Evolutionary conservation across 306 rosid species (phyloP), one percentile per base, ranked within the genome.

Genomic region (Mimosa pudica): DNA sequence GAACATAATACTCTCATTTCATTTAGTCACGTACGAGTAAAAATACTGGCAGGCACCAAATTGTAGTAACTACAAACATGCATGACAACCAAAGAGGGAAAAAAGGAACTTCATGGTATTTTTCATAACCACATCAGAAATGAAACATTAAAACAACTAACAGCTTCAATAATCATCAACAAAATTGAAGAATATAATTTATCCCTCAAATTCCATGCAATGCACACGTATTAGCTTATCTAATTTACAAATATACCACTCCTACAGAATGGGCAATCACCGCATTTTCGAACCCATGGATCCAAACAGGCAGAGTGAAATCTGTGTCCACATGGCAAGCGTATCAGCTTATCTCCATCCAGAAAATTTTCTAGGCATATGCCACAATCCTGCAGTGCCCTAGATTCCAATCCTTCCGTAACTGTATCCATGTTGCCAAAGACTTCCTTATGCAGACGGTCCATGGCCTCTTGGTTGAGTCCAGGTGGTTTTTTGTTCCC

Each of bases 251-350:
- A 81, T 79, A 94, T 86, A 74, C 67, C 72, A 79, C 88, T 85
- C 63, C 97, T 91, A 80, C 98, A 94, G 74, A 81, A 90, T 0
- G 97, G 98, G 70, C 98, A 94, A 66, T 94, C 97, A 20, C 95
- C 98, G 46, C 91, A 89, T 51, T 80, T 73, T 70, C 85, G 89
- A 83, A 89, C 80, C 98, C 98, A 94, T 46, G 90, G 97, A 82
- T 81, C 87, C 89, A 94, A 85, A 78, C 98, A 94, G 38, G 70
- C 83, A 79, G 84, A 75, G 79, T 94, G 98, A 78, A 94, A 92
- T 76, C 85, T 86, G 83, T 94, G 98, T 5, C 75, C 88, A 83
- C 98, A 94, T 3, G 91, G 89, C 86, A 94, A 82, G 78, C 73
- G 78, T 76, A 86, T 81, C 73, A 94, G 91, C 63, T 79, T 61